Conservation (phyloP, 495 filamentous ascomycete genomes). For the Aspergillus homomorphus region DNA sequence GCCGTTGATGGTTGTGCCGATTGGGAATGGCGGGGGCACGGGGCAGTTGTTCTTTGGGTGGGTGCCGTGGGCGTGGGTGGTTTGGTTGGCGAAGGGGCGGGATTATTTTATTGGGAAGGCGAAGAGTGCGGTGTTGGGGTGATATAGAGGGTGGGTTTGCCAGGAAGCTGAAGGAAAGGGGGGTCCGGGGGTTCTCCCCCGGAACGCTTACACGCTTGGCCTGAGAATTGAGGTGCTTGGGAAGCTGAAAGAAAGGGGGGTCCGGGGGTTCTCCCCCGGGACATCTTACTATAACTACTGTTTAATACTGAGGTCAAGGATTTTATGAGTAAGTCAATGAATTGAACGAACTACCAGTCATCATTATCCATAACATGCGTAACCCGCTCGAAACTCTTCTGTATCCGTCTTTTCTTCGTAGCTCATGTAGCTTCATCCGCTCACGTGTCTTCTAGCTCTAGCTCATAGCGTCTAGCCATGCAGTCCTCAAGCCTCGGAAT, state of each 20-base stretch:
- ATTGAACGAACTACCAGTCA: too few species aligned
- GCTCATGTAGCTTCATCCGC: neutral
- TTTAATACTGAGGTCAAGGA: too few species aligned
- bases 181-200: too few species aligned
- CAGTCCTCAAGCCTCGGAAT: conserved; percentile 22
- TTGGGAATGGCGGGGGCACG: conserved; percentile 46
- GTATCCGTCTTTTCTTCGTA: neutral
- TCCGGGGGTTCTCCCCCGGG: too few species aligned
- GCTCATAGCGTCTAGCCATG: neutral
- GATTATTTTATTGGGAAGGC: conserved; percentile 38
- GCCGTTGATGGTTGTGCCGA: conserved; percentile 36
- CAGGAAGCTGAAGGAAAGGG: too few species aligned
- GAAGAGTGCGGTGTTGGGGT: neutral
- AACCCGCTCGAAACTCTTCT: neutral
- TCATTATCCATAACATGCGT: neutral
- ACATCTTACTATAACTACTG: too few species aligned
- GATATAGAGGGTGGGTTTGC: too few species aligned
- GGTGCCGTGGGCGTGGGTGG: conserved; percentile 40
- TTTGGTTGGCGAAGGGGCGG: conserved; percentile 47
- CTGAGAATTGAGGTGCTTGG: too few species aligned
- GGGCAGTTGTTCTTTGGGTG: conserved; percentile 46
- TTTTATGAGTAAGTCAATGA: too few species aligned
- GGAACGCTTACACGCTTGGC: too few species aligned
- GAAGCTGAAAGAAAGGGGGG: too few species aligned
- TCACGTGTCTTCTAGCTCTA: neutral